Base-by-base conservation (phyloP, 164 flowering plant genomes). In the Berberis vulgaris region DNA sequence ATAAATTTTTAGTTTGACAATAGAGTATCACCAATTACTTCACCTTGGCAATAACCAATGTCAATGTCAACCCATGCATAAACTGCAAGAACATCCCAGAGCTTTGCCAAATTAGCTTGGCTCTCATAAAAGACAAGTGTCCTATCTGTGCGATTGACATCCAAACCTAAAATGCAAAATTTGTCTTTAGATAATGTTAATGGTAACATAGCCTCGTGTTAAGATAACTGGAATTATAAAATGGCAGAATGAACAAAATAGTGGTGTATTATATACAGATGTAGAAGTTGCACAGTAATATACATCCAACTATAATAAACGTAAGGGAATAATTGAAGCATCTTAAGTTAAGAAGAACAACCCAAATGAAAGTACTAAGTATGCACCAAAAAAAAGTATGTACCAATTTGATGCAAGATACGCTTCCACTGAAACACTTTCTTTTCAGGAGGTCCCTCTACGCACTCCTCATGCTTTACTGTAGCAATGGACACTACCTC, bases 41-140 rank as follows among this genome's bases (percentile, higher is more conserved):
- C 67, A 89, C 96, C 98, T 84, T 93, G 98, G 72, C 87, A 83
- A 64, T 89, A 89, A 71, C 97, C 87, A 80, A 88, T 81, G 62
- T 89, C 94, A 67, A 62, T 70, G 66, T 93, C 96, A 49, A 85
- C 47, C 97, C 96, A 93, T 45, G 97, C 79, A 82, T 89, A 93
- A 40, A 93, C 72, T 43, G 94, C 73, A 65, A 93, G 88, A 71
- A 88, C 66, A 74, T 86, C 81, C 96, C 97, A 89, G 56, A 93
- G 94, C 79, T 87, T 89, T 61, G 88, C 89, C 62, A 75, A 83
- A 76, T 88, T 89, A 54, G 70, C 74, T 74, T 82, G 82, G 69
- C 66, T 83, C 73, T 88, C 94, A 78, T 93, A 93, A 71, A 82
- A 93, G 59, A 76, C 82, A 53, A 93, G 86, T 26, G 86, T 10